Evolutionary conservation across 768 basidiomycete genomes (phyloP), one percentile per base, ranked within the genome.

Genomic region (Dictyophora rubrovolvata): DNA sequence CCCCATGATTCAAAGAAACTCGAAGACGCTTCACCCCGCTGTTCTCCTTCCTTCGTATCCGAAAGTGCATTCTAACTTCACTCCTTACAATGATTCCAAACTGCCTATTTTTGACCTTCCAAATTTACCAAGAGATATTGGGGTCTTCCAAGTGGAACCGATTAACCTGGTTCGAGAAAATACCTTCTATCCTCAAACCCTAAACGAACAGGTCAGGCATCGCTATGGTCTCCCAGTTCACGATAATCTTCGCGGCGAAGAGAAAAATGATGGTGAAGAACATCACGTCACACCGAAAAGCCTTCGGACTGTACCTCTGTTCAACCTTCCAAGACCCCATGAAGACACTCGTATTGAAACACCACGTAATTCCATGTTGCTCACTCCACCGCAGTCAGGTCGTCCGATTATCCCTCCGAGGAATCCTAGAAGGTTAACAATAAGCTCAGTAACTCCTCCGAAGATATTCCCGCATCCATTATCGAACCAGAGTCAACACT

Each of bases 401-500:
- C 21, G 50, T 22, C 28, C 50, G 28, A 34, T 51, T 34, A 51
- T 51, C 12, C 50, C 50, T 51, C 21, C 50, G 21, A 51, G 50
- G 18, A 51, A 34, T 34, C 28, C 28, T 20, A 22, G 21, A 22
- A 22, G 50, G 21, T 34, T 18, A 18, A 22, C 28, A 51, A 34
- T 22, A 18, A 51, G 14, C n/a, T 42, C 42, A 42, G 4, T 9
- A 42, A 14, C 42, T 42, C 50, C 50, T 16, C 50, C 50, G 21
- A 22, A 34, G 21, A 14, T 22, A 11, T 34, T 28, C 34, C 16
- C 49, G 11, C 33, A 59, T 17, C 57, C 33, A 48, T 52, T 59
- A 9, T 0, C 12, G 17, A 34, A 36, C 23, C 49, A 36, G 21
- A 57, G 56, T 21, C 47, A 22, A 23, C 67, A 66, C 3, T 77